A percentile compares a stretch with the other conserved stretches of the same genome.
Conservation (phyloP, 192 early-diverging fungal species). For the Backusella parvicylindrica region DNA sequence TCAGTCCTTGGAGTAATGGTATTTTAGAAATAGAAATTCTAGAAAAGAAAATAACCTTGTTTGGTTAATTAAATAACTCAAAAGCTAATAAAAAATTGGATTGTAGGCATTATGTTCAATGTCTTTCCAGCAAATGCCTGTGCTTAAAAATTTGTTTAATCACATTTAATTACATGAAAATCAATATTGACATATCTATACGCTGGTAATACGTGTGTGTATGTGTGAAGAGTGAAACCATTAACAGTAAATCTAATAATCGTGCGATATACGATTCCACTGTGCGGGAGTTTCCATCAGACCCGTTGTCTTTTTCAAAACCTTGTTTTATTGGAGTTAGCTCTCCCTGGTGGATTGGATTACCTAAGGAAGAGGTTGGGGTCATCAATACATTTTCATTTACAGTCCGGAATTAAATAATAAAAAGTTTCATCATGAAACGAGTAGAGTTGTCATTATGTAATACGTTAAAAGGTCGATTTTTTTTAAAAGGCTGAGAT, state of each 20-base stretch:
- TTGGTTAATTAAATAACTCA: too few relatives aligned
- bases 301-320: not conserved
- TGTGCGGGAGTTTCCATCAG: not conserved
- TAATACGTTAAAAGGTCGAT: not conserved
- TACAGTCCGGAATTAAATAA: not conserved
- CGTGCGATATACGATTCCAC: not conserved
- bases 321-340: not conserved
- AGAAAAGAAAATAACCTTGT: too few relatives aligned
- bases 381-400: not conserved
- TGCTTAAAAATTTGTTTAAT: too few relatives aligned
- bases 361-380: not conserved
- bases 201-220: too few relatives aligned
- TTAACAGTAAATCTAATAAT: not conserved
- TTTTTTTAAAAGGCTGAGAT: not conserved
- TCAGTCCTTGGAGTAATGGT: too few relatives aligned
- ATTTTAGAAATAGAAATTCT: too few relatives aligned
- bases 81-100: too few relatives aligned
- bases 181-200: too few relatives aligned
- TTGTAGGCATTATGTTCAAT: too few relatives aligned
- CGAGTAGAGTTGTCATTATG: not conserved
- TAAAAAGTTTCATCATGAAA: not conserved
- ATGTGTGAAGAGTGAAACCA: not conserved
- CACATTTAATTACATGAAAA: too few relatives aligned
- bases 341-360: not conserved
- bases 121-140: too few relatives aligned